A percentile compares a stretch with the other conserved stretches of the same genome.
Evolutionary conservation across 78 protist species (phyloP).

Genomic region (Tieghemostelium lacteum): DNA sequence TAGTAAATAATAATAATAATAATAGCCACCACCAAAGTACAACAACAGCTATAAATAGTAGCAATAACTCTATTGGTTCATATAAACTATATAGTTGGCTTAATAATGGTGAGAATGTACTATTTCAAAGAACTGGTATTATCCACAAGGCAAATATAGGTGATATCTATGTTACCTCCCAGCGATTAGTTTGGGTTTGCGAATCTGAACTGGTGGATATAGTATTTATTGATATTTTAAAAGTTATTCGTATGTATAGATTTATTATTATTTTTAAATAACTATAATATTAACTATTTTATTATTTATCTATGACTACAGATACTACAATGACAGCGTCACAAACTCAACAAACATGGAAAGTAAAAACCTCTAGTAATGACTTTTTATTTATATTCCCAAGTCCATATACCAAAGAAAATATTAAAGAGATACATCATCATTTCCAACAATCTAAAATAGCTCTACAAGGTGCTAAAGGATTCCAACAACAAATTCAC

Average conservation of each 20-base stretch:
- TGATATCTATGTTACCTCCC: conserved; percentile 12
- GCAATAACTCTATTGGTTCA: too few species aligned
- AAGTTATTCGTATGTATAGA: conserved; percentile 40
- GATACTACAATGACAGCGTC: conserved; percentile 17
- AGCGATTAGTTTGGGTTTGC: conserved; percentile 39
- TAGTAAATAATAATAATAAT: neutral
- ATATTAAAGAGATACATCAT: neutral
- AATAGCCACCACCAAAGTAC: neutral
- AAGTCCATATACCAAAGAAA: conserved; percentile 16
- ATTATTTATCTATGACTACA: neutral
- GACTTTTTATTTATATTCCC: conserved; percentile 59
- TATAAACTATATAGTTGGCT: conserved; percentile 14
- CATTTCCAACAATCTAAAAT: conserved; percentile 32
- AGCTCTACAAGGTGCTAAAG: too few species aligned
- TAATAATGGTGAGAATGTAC: neutral
- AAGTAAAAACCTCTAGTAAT: neutral
- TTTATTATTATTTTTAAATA: neutral
- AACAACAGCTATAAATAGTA: neutral
- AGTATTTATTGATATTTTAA: conserved; percentile 11
- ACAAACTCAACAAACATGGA: conserved; percentile 29
- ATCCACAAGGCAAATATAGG: conserved; percentile 27
- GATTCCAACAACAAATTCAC: too few species aligned
- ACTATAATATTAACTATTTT: too few species aligned
- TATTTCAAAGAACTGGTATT: conserved; percentile 3
- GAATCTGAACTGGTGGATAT: neutral